A percentile compares a stretch with the other conserved stretches of the same genome.
phyloP scores from a whole-genome alignment of 2,329 filamentous ascomycete genomes.

The Diaporthe velutina region DNA sequence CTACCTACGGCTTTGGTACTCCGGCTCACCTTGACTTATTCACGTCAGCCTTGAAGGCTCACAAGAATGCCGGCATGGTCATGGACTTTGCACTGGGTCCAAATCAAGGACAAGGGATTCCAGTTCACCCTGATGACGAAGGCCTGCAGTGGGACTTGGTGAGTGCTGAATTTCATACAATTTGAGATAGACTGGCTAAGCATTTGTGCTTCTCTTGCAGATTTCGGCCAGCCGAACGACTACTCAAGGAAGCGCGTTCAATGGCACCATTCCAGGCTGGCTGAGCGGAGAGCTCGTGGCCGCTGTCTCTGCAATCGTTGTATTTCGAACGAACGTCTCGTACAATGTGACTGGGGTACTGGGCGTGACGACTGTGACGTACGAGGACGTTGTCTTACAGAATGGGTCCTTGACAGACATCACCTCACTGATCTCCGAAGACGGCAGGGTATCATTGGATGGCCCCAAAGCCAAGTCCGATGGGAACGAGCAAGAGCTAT shows the following conservation, averaged over 20 bases:
- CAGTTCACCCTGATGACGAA: constrained; percentile 50
- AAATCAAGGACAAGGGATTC: constrained; percentile 62
- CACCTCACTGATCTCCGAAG: background rate
- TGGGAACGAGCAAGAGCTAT: background rate
- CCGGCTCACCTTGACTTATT: constrained; percentile 41
- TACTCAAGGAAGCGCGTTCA: constrained; percentile 38
- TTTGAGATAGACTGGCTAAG: background rate
- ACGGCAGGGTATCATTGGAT: background rate
- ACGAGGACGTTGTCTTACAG: background rate
- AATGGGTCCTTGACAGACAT: constrained; percentile 9
- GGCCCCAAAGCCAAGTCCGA: background rate
- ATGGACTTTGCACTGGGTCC: constrained; percentile 62
- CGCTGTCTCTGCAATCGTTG: background rate
- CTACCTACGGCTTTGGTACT: constrained; percentile 51
- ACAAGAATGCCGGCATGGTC: constrained; percentile 51
- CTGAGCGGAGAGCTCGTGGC: background rate
- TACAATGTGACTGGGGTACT: constrained; percentile 37
- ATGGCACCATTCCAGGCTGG: background rate
- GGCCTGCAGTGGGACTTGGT: constrained; percentile 50
- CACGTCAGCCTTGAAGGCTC: constrained; percentile 43
- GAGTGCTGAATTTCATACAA: constrained; percentile 38
- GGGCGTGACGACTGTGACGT: background rate
- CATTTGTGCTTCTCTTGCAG: background rate
- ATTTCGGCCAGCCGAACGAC: constrained; percentile 45
- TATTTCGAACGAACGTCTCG: background rate